These are phyloP conservation scores for Lathyrus tuberosus DNA, from an alignment of 306 rosid species.

Conservation along the genomic window DNA sequence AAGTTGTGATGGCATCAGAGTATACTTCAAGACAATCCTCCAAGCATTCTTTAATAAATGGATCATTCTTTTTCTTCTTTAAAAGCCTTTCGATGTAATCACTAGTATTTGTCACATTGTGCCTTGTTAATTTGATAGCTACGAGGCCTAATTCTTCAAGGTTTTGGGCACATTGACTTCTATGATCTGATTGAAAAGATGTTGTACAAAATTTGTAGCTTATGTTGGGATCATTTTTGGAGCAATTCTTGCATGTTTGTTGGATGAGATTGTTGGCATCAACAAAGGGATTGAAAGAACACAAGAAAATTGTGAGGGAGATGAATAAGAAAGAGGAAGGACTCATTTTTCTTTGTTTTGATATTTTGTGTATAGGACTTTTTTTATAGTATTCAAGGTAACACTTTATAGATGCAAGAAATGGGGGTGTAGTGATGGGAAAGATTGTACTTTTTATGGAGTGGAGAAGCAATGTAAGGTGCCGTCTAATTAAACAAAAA, in stretches of 20 bases:
- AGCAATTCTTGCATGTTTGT: slow-evolving; percentile 56
- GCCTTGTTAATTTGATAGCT: slow-evolving; percentile 49
- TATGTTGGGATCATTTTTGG: slow-evolving; percentile 61
- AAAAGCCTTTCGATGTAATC: slow-evolving; percentile 49
- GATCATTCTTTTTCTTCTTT: slow-evolving; percentile 39
- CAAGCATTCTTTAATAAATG: slow-evolving; percentile 44
- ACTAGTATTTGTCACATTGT: slow-evolving; percentile 52
- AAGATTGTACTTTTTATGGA: slow-evolving; percentile 25
- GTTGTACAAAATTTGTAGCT: slow-evolving; percentile 62
- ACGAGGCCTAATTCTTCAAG: slow-evolving; percentile 55
- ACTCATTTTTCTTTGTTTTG: slow-evolving; percentile 32
- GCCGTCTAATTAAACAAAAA: slow-evolving; percentile 30
- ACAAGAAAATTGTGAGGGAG: slow-evolving; percentile 34
- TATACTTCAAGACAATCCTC: slow-evolving; percentile 69
- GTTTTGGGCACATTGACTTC: slow-evolving; percentile 25
- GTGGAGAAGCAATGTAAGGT: neutral
- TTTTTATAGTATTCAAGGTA: neutral
- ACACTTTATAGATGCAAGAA: slow-evolving; percentile 5
- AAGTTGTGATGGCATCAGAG: slow-evolving; percentile 42
- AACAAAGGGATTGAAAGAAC: slow-evolving; percentile 11
- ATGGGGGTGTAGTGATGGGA: slow-evolving; percentile 7
- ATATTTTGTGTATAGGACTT: neutral
- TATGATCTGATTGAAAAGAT: slow-evolving; percentile 52
- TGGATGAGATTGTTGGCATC: slow-evolving; percentile 47
- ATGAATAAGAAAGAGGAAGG: slow-evolving; percentile 20